Evolutionary conservation across 768 basidiomycete species (phyloP), one percentile per base, ranked within the genome.

Genomic region (Collybia nuda): DNA sequence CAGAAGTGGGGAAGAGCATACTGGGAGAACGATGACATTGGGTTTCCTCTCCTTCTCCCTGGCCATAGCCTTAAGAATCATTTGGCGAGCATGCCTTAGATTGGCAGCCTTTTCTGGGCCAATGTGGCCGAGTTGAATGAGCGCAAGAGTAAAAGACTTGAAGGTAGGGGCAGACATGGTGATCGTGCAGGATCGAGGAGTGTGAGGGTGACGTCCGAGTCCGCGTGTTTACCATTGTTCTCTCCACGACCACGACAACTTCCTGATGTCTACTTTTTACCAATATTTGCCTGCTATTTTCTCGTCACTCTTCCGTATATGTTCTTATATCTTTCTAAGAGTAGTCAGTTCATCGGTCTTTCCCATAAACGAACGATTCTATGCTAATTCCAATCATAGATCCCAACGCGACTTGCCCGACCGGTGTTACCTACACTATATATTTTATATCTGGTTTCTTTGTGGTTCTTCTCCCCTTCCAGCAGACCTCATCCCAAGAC

Each of bases 61-160:
- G 11, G 57, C 56, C 2, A 81, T 85, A 6, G 92, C 96, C 57
- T 80, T 82, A n/a, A 79, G 62, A 46, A 97, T 81, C 80, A 88
- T 85, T 32, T 86, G 81, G 28, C 81, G 74, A 2, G 96, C 96
- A 78, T 93, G 90, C 40, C 72, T 75, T 50, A 99, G 75, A 66
- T 98, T 98, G 14, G 78, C 79, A 0, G 73, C 56, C 70, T 98
- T 98, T 70, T 85, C 79, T 0, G 78, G 57, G 17, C 84, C 78
- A 29, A 90, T 72, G 47, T 73, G 72, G n/a, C 92, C 92, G 3
- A 99, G 81, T 67, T 99, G 97, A 50, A 98, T 82, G 40, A 98
- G 77, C 0, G 95, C 93, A 47, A 99, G 78, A 17, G 78, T 86
- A 70, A 98, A 98, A 2, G 84, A 77, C 58, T 81, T 85, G 65